These are phyloP conservation scores for Boletus fagicola DNA, from an alignment of 768 basidiomycete species.

Conservation along the genomic window DNA sequence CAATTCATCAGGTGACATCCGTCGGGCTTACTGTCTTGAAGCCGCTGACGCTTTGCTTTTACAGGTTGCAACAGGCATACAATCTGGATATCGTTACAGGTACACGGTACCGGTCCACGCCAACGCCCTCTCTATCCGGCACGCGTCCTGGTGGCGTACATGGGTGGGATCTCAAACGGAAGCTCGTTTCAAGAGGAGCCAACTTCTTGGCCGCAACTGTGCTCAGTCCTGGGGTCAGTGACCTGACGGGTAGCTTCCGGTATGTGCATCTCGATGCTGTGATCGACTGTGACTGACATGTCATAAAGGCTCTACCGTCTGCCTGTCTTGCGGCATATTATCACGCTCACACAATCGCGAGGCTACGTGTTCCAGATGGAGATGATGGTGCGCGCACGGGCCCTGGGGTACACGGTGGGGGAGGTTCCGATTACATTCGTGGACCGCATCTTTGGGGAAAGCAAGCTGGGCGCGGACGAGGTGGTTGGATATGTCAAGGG, in stretches of 20 bases:
- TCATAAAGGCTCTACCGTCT: constrained; percentile 66
- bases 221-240: constrained; percentile 81
- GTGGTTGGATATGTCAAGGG: constrained; percentile 85
- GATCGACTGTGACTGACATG: background rate
- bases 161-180: constrained; percentile 90
- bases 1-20: constrained; percentile 74
- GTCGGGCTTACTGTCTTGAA: background rate
- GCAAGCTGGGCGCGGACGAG: constrained; percentile 87
- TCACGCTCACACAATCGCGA: constrained; percentile 78
- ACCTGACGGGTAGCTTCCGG: constrained; percentile 90
- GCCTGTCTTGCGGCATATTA: constrained; percentile 76
- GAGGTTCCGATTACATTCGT: constrained; percentile 95
- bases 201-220: constrained; percentile 89
- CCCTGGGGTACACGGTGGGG: constrained; percentile 80
- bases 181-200: constrained; percentile 83
- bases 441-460: constrained; percentile 90
- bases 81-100: constrained; percentile 93
- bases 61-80: constrained; percentile 76
- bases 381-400: constrained; percentile 90
- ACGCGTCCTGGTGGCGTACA: constrained; percentile 81
- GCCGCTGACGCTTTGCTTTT: constrained; percentile 1
- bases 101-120: constrained; percentile 73
- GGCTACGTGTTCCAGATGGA: constrained; percentile 99
- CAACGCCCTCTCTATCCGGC: constrained; percentile 55
- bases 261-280: constrained; percentile 32